Evolutionary conservation across 2,329 filamentous ascomycete species (phyloP), one percentile per base, ranked within the genome.

Genomic region (Fusarium sp.): DNA sequence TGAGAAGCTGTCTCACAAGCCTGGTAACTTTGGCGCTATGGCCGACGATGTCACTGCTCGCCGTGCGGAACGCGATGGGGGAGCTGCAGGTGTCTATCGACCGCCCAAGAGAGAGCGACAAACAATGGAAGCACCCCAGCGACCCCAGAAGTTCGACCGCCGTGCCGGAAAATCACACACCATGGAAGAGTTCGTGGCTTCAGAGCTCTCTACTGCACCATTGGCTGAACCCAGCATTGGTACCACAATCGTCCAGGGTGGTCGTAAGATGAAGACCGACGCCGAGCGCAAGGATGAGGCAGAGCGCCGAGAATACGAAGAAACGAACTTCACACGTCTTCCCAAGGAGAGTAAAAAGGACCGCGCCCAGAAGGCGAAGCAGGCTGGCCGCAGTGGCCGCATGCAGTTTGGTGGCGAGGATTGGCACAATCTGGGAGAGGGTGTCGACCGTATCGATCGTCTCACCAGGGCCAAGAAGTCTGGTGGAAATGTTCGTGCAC

Each of bases 271-370:
- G 75, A 96, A 94, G 84, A 92, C 92, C 7, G 87, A 89, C 15
- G 85, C 88, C 34, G 91, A 97, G 77, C 88, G 92, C 57, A 89
- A 89, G 67, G 88, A 89, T 40, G 94, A 98, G 78, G 87, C 87
- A 2, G 94, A 97, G 81, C 85, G 92, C 57, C 87, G 87, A 62
- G 88, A 92, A 47, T 99, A 97, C 81, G 96, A 99, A 83, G 96
- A 99, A 81, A 87, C 85, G 72, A 97, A 99, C 82, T 95, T 97
- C 75, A 89, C 93, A 16, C 92, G 96, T 72, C 83, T 99, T 74
- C 94, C 95, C 13, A 91, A 89, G 74, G 88, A 92, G 79, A 92
- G 89, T 81, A 98, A 97, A 85, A 97, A 97, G 82, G 94, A 97
- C 7, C 82, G 84, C 61, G 86, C 88, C 47, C 91, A 92, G 82